Evolutionary conservation across 257 asterid species (phyloP).

Genomic region (Cordia subcordata): DNA sequence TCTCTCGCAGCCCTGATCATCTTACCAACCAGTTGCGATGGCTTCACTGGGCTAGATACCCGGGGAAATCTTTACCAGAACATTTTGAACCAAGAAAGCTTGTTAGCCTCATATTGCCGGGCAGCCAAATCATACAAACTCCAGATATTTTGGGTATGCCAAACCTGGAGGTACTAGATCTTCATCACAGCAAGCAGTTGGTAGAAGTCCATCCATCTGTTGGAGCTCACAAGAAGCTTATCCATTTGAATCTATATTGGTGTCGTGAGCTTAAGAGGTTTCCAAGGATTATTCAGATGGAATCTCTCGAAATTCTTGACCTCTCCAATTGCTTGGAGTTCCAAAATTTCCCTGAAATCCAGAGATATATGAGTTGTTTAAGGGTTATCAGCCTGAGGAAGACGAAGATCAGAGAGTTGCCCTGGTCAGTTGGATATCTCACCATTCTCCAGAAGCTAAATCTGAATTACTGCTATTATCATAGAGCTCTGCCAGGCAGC

Average conservation of each 20-base stretch:
- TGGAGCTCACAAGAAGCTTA: slow-evolving; percentile 2
- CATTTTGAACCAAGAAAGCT: not conserved
- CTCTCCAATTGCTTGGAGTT: not conserved
- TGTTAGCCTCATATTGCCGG: not conserved
- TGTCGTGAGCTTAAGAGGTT: slow-evolving; percentile 1
- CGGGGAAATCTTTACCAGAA: too few species aligned
- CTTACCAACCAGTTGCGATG: too few species aligned
- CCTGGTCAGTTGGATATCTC: too few species aligned
- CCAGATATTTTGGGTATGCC: not conserved
- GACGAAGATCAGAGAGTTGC: too few species aligned
- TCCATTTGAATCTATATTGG: not conserved
- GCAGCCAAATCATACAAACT: not conserved
- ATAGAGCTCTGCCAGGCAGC: too few species aligned
- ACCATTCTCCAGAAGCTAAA: too few species aligned
- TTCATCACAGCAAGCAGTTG: not conserved
- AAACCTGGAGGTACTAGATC: not conserved
- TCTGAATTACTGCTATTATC: too few species aligned
- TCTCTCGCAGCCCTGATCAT: too few species aligned
- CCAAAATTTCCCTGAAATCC: too few species aligned
- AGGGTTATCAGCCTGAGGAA: too few species aligned
- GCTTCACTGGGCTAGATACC: too few species aligned
- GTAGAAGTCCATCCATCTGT: slow-evolving; percentile 2
- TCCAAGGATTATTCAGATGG: not conserved
- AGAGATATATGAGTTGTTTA: too few species aligned
- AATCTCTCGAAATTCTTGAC: not conserved